A percentile compares a stretch with the other conserved stretches of the same genome.
Conservation (phyloP, 768 basidiomycete genomes). For the Hericium erinaceus region DNA sequence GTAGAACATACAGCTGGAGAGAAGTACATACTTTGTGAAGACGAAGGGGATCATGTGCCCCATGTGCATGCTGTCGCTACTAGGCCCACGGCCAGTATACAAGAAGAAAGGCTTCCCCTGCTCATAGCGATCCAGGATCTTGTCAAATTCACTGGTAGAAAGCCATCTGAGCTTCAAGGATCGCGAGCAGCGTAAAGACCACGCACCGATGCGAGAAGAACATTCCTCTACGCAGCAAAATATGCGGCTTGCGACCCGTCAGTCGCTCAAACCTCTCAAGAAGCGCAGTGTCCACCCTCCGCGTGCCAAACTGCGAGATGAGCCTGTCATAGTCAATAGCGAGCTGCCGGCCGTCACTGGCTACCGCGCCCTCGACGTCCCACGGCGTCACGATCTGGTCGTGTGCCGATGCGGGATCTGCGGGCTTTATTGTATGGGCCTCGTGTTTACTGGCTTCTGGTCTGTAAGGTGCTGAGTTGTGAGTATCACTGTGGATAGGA, state of each 20-base stretch:
- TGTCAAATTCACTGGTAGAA: constrained; percentile 74
- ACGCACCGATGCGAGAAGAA: constrained; percentile 96
- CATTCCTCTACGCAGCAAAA: constrained; percentile 82
- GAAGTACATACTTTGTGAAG: constrained; percentile 77
- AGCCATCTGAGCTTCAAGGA: neutral
- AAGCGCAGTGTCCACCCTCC: constrained; percentile 63
- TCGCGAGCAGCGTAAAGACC: neutral
- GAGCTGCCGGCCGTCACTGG: constrained; percentile 80
- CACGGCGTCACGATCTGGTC: constrained; percentile 92
- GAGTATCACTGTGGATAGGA: neutral
- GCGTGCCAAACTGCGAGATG: constrained; percentile 88
- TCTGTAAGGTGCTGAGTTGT: neutral
- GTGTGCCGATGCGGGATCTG: constrained; percentile 22
- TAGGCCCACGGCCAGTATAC: constrained; percentile 95
- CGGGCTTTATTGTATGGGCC: constrained; percentile 23
- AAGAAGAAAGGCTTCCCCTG: constrained; percentile 96
- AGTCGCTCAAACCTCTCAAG: constrained; percentile 85
- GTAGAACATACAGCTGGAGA: neutral
- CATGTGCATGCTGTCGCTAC: constrained; percentile 93
- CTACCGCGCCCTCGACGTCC: constrained; percentile 91
- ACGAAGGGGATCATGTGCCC: constrained; percentile 97
- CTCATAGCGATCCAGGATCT: constrained; percentile 91
- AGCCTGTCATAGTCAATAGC: constrained; percentile 97
- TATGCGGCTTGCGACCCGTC: constrained; percentile 83
- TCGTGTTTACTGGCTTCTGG: neutral